Evolutionary conservation across 2,329 filamentous ascomycete species (phyloP).

Genomic region (Penicillium sp.): DNA sequence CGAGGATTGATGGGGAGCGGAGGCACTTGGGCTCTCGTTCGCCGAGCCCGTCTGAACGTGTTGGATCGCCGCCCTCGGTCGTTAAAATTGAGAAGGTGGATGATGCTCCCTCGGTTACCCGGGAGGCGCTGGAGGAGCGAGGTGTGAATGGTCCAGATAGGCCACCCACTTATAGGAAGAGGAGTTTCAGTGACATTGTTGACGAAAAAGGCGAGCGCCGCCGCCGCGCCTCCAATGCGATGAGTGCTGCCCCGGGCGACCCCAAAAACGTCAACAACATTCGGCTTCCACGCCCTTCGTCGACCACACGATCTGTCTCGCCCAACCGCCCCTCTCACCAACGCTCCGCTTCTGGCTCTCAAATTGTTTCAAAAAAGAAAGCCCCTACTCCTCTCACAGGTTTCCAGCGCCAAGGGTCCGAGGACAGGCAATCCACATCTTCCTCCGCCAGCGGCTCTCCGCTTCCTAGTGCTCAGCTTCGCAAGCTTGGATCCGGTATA

Average conservation of each 20-base stretch:
- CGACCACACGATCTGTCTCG: slow-evolving; percentile 37
- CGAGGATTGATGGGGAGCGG: slow-evolving; percentile 27
- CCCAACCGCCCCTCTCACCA: slow-evolving; percentile 38
- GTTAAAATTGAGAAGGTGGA: slow-evolving; percentile 40
- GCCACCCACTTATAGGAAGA: slow-evolving; percentile 31
- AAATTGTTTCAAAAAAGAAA: slow-evolving; percentile 36
- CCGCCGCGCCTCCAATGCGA: slow-evolving; percentile 24
- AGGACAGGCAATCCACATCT: slow-evolving; percentile 46
- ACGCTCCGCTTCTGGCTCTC: slow-evolving; percentile 37
- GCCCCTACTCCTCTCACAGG: slow-evolving; percentile 43
- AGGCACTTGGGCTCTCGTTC: slow-evolving; percentile 24
- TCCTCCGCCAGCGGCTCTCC: slow-evolving; percentile 47
- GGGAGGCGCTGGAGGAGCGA: slow-evolving; percentile 15
- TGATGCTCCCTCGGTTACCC: slow-evolving; percentile 27
- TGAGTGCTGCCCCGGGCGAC: slow-evolving; percentile 20
- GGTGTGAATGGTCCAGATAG: slow-evolving; percentile 13
- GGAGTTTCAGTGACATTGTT: slow-evolving; percentile 39
- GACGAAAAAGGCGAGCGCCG: slow-evolving; percentile 31
- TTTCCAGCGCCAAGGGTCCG: slow-evolving; percentile 44
- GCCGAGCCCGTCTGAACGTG: slow-evolving; percentile 28
- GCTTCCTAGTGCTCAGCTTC: slow-evolving; percentile 39
- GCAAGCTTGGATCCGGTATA: slow-evolving; percentile 43
- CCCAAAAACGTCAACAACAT: slow-evolving; percentile 29
- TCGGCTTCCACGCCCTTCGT: slow-evolving; percentile 29
- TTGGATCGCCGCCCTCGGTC: slow-evolving; percentile 30